These are phyloP conservation scores for Fusarium caatingaense DNA, from an alignment of 2,329 filamentous ascomycete genomes.

Conservation along the genomic window DNA sequence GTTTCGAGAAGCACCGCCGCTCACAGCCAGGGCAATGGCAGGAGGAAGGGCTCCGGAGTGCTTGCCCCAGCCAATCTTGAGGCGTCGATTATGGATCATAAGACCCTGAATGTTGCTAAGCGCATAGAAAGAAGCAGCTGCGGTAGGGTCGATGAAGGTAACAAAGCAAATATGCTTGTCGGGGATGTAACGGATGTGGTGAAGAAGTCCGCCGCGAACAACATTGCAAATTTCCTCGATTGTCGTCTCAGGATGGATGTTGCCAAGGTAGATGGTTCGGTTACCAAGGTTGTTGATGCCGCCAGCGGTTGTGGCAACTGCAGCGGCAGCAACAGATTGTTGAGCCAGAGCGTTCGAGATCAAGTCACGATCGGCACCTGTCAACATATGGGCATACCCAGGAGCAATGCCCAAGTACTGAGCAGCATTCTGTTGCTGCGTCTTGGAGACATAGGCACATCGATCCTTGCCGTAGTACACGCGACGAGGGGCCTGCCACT, in stretches of 20 bases:
- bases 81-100: conserved; percentile 98
- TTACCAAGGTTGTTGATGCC: conserved; percentile 98
- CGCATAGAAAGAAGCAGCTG: conserved; percentile 96
- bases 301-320: conserved; percentile 94
- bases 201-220: conserved; percentile 91
- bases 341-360: conserved; percentile 97
- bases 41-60: conserved; percentile 96
- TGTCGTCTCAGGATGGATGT: conserved; percentile 98
- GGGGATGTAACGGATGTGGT: conserved; percentile 98
- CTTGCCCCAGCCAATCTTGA: conserved; percentile 99
- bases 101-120: conserved; percentile 96
- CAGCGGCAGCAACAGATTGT: conserved; percentile 95
- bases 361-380: conserved; percentile 93
- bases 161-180: conserved; percentile 99
- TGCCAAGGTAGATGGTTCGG: conserved; percentile 96
- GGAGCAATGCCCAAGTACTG: conserved; percentile 98
- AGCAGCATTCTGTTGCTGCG: conserved; percentile 98
- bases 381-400: conserved; percentile 95
- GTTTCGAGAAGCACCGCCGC: conserved; percentile 96
- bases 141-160: conserved; percentile 98
- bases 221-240: conserved; percentile 99
- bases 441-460: conserved; percentile 99
- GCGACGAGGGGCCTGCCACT: conserved; percentile 94
- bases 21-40: conserved; percentile 94
- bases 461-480: conserved; percentile 99